A percentile compares a stretch with the other conserved stretches of the same genome.
These are phyloP conservation scores for Climacium dendroides DNA, from an alignment of 225 moss, liverwort and hornwort species.

Conservation along the genomic window DNA sequence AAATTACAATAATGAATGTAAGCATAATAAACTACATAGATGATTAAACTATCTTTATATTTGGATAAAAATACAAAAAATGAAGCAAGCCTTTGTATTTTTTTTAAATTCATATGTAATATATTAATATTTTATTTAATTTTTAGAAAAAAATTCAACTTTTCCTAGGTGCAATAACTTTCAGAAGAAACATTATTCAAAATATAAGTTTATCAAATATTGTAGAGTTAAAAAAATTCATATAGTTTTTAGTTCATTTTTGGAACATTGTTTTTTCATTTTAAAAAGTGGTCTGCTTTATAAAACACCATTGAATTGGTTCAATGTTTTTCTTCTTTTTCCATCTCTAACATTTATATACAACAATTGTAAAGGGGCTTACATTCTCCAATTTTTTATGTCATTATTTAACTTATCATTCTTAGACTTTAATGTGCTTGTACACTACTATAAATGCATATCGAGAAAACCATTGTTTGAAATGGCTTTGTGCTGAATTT, in stretches of 20 bases:
- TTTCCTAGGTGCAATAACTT: neutral
- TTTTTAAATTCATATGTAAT: no score
- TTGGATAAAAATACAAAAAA: neutral
- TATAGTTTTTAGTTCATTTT: neutral
- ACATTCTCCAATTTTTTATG: neutral
- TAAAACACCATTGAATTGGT: neutral
- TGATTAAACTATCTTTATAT: no score
- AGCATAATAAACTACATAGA: no score
- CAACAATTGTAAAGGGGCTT: neutral
- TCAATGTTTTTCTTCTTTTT: neutral
- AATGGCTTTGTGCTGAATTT: neutral
- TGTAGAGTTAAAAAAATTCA: neutral
- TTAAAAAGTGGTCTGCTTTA: neutral
- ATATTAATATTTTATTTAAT: neutral
- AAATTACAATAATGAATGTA: neutral
- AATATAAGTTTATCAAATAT: neutral
- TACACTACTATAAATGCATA: accelerated
- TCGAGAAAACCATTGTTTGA: accelerated
- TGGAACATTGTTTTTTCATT: neutral
- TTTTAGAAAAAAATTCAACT: neutral
- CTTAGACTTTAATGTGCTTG: neutral
- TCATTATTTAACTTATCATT: neutral
- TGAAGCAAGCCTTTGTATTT: neutral
- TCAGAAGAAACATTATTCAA: no score
- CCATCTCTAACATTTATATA: neutral